These are phyloP conservation scores for Pseudocercospora fuligena DNA, from an alignment of 2,329 filamentous ascomycete genomes.

Conservation along the genomic window DNA sequence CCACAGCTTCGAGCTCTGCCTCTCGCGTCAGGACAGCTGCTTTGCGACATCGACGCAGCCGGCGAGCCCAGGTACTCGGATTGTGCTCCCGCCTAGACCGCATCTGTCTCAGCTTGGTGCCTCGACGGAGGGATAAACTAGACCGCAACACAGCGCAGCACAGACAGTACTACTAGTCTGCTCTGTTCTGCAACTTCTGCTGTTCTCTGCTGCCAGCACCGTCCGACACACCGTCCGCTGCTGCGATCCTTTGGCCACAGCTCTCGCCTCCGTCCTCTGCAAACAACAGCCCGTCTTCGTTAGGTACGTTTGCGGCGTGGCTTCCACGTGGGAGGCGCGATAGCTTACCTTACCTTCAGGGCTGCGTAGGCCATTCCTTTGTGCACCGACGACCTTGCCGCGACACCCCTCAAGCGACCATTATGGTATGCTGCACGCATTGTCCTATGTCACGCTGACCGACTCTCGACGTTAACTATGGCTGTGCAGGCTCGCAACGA, in stretches of 20 bases:
- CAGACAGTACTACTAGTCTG: too few relatives aligned
- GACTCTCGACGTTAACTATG: conserved; percentile 14
- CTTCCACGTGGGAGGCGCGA: background rate
- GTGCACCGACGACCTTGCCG: background rate
- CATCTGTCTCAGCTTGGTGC: background rate
- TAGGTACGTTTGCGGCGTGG: background rate
- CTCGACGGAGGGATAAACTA: background rate
- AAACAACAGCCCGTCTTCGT: background rate
- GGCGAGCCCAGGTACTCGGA: background rate
- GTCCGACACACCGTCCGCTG: background rate
- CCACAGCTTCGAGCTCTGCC: background rate
- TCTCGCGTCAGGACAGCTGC: background rate
- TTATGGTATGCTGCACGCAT: conserved; percentile 18
- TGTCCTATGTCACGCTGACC: conserved; percentile 2
- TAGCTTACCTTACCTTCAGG: background rate
- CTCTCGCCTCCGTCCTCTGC: background rate
- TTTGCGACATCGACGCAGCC: background rate
- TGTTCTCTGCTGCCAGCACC: background rate
- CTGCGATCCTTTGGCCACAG: background rate
- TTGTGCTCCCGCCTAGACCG: background rate
- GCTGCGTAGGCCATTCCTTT: background rate
- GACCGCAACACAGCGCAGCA: background rate
- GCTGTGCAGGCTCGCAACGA: conserved; percentile 30
- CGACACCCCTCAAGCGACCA: conserved; percentile 4
- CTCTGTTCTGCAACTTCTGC: too few relatives aligned